Base-by-base conservation (phyloP, 805 yeast species). In the Dipodascus albidus region DNA sequence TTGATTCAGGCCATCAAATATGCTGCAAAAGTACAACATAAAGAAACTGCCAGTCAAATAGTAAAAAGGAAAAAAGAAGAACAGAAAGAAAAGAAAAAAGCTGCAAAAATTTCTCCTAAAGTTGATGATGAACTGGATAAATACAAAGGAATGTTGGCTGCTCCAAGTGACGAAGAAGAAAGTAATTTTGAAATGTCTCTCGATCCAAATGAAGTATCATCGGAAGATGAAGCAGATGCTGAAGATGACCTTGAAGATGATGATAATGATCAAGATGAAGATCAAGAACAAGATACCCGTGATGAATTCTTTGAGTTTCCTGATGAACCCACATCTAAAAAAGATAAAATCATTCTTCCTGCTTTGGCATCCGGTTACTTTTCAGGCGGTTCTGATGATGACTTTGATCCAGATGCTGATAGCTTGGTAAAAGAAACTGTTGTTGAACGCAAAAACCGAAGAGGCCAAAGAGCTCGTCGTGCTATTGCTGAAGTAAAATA, bases 381-480 rank as follows among this genome's bases (percentile, higher is more conserved):
- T 55, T 88, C 96, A 3, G 96, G 85, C 1, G 82, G 87, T 0
- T 95, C 86, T 35, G 80, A 71, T 53, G 68, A 74, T 62, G 74
- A 69, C 15, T 63, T 56, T 49, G 60, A 60, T 31, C 53, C 54
- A 8, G 65, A 60, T 23, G 57, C 59, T 23, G 63, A 55, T 48
- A 41, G 47, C 15, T 49, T 48, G 9, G 62, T 62, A 27, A 56
- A 56, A 47, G 49, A 55, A 27, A 57, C 58, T 17, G 56, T 65
- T 3, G 58, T 59, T 19, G 70, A 68, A 57, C 78, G 91, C 58
- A 88, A 89, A 62, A 93, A 93, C 67, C 77, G 99, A 70, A 81
- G 97, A 67, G 99, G 99, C 23, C 99, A 93, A 72, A 77, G 98
- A 56, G 99, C 97, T 0, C 82, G 99, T 71, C 93, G 91, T 67